Evolutionary conservation across 225 moss, liverwort and hornwort genomes (phyloP), one percentile per base, ranked within the genome.

Genomic region (Sphagnum tenellum): DNA sequence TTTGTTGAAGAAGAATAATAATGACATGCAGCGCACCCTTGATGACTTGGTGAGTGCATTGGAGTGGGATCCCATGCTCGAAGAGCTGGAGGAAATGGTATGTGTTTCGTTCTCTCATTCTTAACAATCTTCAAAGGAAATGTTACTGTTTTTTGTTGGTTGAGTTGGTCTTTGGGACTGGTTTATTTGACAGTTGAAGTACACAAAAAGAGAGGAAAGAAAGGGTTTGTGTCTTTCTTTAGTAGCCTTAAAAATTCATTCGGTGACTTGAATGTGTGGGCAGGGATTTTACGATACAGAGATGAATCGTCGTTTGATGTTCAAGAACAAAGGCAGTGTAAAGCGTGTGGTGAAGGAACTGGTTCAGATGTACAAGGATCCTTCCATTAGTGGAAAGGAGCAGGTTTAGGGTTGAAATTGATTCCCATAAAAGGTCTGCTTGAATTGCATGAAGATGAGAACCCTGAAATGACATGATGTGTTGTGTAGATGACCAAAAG

Each of bases 301-400:
- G 58, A 88, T 89, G 92, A 98, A 92, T 58, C 89, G 92, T 8
- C 89, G 88, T 4, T 85, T 98, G 9, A 96, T 96, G 96, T 96
- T 92, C 71, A 92, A 98, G 76, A 98, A 98, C 59, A 98, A 98
- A 13, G 96, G 96, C 4, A 90, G 90, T 61, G 92, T 98, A 50
- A 98, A 92, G 71, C 90, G 92, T 50, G 92, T 93, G 62, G 96
- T 98, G 52, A 98, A 98, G 75, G 92, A 98, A 70, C 81, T 98
- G 48, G 90, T 98, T 46, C 92, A 92, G 75, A 82, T 98, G 86
- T 77, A 77, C 58, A 86, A 86, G 60, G 76, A 78, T n/a, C 86
- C 94, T 3, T 69, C 74, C 55, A 75, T 4, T n/a, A 44, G 14
- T 7, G 64, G 75, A 67, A 82, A 84, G 74, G 76, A 78, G 54